phyloP scores from a whole-genome alignment of 2,329 filamentous ascomycete genomes.

The Aspergillus costaricaensis region DNA sequence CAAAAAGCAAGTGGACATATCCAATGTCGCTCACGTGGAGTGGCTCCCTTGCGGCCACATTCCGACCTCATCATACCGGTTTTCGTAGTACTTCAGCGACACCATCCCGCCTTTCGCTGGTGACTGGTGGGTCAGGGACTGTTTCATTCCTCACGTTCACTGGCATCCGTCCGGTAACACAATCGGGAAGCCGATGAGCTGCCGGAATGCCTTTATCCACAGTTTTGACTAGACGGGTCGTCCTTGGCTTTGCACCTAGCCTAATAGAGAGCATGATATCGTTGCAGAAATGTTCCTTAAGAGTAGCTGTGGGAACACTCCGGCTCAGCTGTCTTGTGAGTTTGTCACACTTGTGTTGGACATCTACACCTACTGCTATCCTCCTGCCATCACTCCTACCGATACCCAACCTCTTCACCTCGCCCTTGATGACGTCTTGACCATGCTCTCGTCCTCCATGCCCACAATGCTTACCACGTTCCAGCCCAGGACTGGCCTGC shows the following conservation, averaged over 20 bases:
- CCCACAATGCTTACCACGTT: constrained; percentile 29
- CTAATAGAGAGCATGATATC: constrained; percentile 13
- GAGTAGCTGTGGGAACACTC: constrained; percentile 10
- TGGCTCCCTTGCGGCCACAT: neutral
- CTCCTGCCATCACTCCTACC: neutral
- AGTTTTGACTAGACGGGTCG: neutral
- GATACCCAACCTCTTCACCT: neutral
- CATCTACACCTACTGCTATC: neutral
- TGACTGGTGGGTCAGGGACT: constrained; percentile 12
- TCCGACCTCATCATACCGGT: constrained; percentile 8
- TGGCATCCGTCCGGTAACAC: constrained; percentile 13
- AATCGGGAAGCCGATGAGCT: constrained; percentile 12
- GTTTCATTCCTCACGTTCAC: neutral
- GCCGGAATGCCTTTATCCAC: constrained; percentile 2
- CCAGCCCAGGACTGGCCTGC: constrained; percentile 23
- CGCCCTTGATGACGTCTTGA: neutral
- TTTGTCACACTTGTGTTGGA: neutral
- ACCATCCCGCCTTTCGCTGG: constrained; percentile 4
- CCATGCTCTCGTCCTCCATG: constrained; percentile 4
- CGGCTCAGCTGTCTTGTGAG: constrained; percentile 11
- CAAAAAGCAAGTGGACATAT: neutral
- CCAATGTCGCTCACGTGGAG: neutral
- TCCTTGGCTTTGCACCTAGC: constrained; percentile 2
- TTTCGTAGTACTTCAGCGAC: constrained; percentile 2
- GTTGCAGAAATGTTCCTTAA: constrained; percentile 11